A percentile compares a stretch with the other conserved stretches of the same genome.
Evolutionary conservation across 371 early-diverging fungal genomes (phyloP).

Genomic region (Syncephalastrum monosporum): DNA sequence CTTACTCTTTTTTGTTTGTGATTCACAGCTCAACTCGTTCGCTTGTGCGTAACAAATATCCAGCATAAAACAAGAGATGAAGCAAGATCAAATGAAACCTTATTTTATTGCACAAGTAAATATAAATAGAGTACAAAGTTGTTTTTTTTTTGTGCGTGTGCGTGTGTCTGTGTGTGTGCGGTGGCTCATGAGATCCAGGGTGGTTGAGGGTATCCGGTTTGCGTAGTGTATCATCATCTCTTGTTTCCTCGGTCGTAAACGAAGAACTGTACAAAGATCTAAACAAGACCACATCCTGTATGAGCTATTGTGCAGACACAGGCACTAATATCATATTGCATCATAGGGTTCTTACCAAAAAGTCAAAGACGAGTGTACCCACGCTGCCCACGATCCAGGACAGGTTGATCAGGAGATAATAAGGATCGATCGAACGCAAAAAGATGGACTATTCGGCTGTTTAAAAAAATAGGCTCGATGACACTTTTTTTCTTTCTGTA

Average conservation of each 20-base stretch:
- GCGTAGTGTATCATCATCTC: not conserved
- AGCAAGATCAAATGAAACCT: too few species aligned
- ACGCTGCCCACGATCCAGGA: slow-evolving; percentile 54
- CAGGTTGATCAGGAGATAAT: slow-evolving; percentile 49
- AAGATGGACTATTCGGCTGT: slow-evolving; percentile 44
- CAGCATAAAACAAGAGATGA: too few species aligned
- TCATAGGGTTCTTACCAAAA: slow-evolving; percentile 36
- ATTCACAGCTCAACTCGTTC: too few species aligned
- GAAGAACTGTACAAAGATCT: slow-evolving; percentile 59
- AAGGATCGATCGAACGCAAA: slow-evolving; percentile 38
- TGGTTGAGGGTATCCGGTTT: too few species aligned
- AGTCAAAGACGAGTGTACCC: slow-evolving; percentile 56
- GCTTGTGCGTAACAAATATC: too few species aligned
- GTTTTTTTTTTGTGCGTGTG: too few species aligned
- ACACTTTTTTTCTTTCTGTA: not conserved
- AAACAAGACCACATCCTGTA: not conserved
- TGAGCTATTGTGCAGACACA: not conserved
- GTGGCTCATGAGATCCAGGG: too few species aligned
- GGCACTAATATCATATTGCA: not conserved
- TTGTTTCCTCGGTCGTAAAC: slow-evolving; percentile 23
- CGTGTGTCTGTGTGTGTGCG: too few species aligned
- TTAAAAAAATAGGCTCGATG: slow-evolving; percentile 4
- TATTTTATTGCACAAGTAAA: too few species aligned
- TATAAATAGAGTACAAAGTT: too few species aligned
- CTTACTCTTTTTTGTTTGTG: too few species aligned